Evolutionary conservation across 2,329 filamentous ascomycete genomes (phyloP), one percentile per base, ranked within the genome.

Genomic region (Grosmannia huntii): DNA sequence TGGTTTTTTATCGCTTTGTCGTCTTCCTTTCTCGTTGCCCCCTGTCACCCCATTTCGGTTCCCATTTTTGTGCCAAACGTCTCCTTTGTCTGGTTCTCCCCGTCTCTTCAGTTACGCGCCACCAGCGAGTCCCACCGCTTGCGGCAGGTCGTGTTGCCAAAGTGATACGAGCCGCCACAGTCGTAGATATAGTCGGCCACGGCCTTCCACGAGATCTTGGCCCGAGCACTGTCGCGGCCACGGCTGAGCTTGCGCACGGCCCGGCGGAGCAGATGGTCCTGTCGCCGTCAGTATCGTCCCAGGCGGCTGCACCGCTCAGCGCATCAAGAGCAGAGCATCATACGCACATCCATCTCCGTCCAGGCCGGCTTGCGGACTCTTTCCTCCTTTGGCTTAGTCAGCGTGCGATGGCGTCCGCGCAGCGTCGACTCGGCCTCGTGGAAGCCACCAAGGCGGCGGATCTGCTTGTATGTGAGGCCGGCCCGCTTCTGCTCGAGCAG

Each of bases 371-470:
- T 83, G 9, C 87, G 75, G 3, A 87, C 79, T 6, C 87, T 75
- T 59, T 81, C 75, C 38, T 78, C 74, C 64, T 81, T 81, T 14
- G 71, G 70, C 71, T 88, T 89, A 9, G 81, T 87, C 64, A 89
- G 68, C 2, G 78, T 81, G 5, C 87, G 75, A 63, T 80, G 83
- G 0, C 86, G 78, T 0, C 87, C 87, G 16, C 87, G 78, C 44
- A 91, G 74, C 0, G 87, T 90, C 12, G 85, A 87, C 69, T 89
- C 86, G 1, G 85, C 83, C 64, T 87, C 84, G 0, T 67, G 69
- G 62, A 85, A 85, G 1, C 74, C 70, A 16, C 83, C 80, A 21
- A 71, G 65, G 7, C 66, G 64, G 44, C 78, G 78, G 64, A 89
- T 89, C 60, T 86, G 76, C 57, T 76, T 79, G 70, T 89, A 90